Conservation (phyloP, 2,329 filamentous ascomycete genomes). For the Hypoxylon sp. region DNA sequence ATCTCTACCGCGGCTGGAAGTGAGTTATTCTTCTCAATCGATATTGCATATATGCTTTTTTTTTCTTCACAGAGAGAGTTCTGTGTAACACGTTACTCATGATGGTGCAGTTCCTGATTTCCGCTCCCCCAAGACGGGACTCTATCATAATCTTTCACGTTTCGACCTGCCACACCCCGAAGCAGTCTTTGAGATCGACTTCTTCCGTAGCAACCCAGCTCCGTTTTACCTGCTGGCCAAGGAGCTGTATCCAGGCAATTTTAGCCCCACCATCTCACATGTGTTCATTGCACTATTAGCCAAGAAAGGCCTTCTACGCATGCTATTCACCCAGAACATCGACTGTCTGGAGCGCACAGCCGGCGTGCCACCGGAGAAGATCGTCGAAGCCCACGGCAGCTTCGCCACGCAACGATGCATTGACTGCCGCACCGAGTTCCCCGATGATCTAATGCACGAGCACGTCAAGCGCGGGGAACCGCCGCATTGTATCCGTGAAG, state of each 20-base stretch:
- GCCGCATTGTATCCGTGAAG: slow-evolving; percentile 73
- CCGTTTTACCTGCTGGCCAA: slow-evolving; percentile 94
- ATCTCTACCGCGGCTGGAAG: slow-evolving; percentile 82
- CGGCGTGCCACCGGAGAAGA: slow-evolving; percentile 83
- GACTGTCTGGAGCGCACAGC: slow-evolving; percentile 93
- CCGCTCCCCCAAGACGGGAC: slow-evolving; percentile 89
- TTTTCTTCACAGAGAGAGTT: neutral
- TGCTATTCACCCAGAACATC: slow-evolving; percentile 97
- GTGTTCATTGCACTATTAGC: slow-evolving; percentile 88
- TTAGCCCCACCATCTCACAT: slow-evolving; percentile 89
- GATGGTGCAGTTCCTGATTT: slow-evolving; percentile 87
- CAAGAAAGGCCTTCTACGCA: slow-evolving; percentile 81
- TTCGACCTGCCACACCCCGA: slow-evolving; percentile 90
- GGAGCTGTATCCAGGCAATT: slow-evolving; percentile 92
- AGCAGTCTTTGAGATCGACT: slow-evolving; percentile 93
- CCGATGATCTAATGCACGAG: slow-evolving; percentile 79
- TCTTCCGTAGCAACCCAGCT: slow-evolving; percentile 85
- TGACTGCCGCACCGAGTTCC: slow-evolving; percentile 82
- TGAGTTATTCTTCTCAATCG: slow-evolving; percentile 53
- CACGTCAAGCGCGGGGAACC: slow-evolving; percentile 77
- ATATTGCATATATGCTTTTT: neutral
- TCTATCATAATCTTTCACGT: slow-evolving; percentile 91
- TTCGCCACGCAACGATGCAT: slow-evolving; percentile 94
- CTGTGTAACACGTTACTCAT: slow-evolving; percentile 35
- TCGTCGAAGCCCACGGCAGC: slow-evolving; percentile 95